Evolutionary conservation across 2,329 filamentous ascomycete species (phyloP).

Genomic region (Ophiostoma himal-ulmi): DNA sequence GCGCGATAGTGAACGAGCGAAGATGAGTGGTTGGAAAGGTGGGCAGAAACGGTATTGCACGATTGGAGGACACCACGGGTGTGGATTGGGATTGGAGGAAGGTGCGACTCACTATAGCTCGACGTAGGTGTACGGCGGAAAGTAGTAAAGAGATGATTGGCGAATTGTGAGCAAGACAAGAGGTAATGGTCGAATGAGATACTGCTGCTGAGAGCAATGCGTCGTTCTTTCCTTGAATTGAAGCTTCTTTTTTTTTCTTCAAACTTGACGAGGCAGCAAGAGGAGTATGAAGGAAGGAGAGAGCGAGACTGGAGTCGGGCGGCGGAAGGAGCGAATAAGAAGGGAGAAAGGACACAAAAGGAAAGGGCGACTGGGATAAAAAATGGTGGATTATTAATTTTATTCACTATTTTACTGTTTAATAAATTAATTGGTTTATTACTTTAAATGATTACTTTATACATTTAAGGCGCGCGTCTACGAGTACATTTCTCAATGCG

Average conservation of each 20-base stretch:
- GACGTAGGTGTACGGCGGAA: too few relatives aligned
- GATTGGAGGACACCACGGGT: constrained; percentile 12
- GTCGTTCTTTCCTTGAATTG: neutral
- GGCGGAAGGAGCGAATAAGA: constrained; percentile 16
- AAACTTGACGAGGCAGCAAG: neutral
- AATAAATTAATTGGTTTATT: neutral
- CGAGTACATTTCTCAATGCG: constrained; percentile 4
- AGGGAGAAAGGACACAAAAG: neutral
- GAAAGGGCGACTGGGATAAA: constrained; percentile 6
- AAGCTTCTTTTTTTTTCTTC: neutral
- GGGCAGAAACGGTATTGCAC: constrained; percentile 17
- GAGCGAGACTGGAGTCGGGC: neutral
- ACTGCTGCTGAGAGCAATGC: neutral
- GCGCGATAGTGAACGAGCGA: constrained; percentile 1
- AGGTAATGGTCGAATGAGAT: neutral
- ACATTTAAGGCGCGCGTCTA: constrained; percentile 3
- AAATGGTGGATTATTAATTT: neutral
- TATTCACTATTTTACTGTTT: neutral
- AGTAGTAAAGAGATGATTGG: too few relatives aligned
- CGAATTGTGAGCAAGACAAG: too few relatives aligned
- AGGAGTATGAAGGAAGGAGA: constrained; percentile 4
- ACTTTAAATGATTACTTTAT: neutral
- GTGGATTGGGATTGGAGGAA: constrained; percentile 6
- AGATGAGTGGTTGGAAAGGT: constrained; percentile 14
- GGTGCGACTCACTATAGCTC: neutral